Evolutionary conservation across 768 basidiomycete species (phyloP), one percentile per base, ranked within the genome.

Genomic region (Sutorius australiensis): DNA sequence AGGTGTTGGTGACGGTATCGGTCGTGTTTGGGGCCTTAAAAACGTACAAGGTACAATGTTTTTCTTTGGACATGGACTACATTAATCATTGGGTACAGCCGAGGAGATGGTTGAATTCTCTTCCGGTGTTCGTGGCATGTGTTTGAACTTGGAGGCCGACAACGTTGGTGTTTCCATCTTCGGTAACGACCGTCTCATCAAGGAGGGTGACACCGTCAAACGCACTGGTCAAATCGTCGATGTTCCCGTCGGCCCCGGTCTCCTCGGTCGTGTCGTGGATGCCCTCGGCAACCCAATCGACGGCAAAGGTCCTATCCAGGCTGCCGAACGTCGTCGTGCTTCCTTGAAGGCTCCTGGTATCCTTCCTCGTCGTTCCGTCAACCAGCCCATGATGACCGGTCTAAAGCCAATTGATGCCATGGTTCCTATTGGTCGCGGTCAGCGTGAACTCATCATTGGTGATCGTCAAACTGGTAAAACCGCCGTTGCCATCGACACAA

Each of bases 71-170:
- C 42, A 42, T 34, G n/a, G 17, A 40, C 31, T 1, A 14, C 6
- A 42, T 5, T 58, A 41, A 68, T 8, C 9, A 7, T 28, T 24
- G 43, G 60, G 50, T 63, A 45, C 74, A 94, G 88, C 88, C 77
- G 97, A 99, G 79, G 97, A 99, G 86, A 99, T 99, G 97, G 97
- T 99, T 83, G 97, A 99, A 83, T 99, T 99, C 84, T 92, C 95
- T 46, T 98, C 97, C 47, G 97, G 97, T 76, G 86, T 99, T 67
- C 95, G 97, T 73, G 97, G 97, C 82, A 99, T 99, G 97, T 98
- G 95, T 76, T 77, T 99, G 76, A 99, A 99, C 89, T 89, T 99
- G 86, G 97, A 99, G 79, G 93, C 95, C 77, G 97, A 98, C 87
- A 98, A 98, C 68, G 95, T 98, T 81, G 97, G 97, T 92, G 93